A percentile compares a stretch with the other conserved stretches of the same genome.
These are phyloP conservation scores for Manihot esculenta DNA, from an alignment of 441 rosid genomes.

Conservation along the genomic window DNA sequence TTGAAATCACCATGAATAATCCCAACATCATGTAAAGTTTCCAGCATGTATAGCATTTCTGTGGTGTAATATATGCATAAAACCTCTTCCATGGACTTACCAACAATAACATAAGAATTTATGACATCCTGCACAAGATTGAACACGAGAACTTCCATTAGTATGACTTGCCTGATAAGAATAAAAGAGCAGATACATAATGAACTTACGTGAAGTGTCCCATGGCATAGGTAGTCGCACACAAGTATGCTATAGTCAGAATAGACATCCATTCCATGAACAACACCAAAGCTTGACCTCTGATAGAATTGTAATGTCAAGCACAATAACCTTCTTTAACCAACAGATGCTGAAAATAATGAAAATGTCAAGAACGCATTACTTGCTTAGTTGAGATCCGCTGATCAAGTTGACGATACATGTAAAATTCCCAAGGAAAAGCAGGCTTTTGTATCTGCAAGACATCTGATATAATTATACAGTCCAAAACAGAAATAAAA, in stretches of 20 bases:
- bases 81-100: slow-evolving; percentile 88
- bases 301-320: slow-evolving; percentile 33
- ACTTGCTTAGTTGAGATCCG: slow-evolving; percentile 66
- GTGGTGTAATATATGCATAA: slow-evolving; percentile 82
- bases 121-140: slow-evolving; percentile 70
- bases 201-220: slow-evolving; percentile 72
- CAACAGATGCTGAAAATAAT: slow-evolving; percentile 17
- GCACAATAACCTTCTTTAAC: slow-evolving; percentile 13
- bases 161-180: slow-evolving; percentile 13
- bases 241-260: slow-evolving; percentile 84
- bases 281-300: slow-evolving; percentile 87
- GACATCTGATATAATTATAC: slow-evolving; percentile 7
- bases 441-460: slow-evolving; percentile 89
- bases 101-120: slow-evolving; percentile 63
- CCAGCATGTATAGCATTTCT: slow-evolving; percentile 88
- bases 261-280: slow-evolving; percentile 63
- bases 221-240: slow-evolving; percentile 79
- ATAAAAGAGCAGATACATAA: slow-evolving; percentile 7
- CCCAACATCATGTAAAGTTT: slow-evolving; percentile 75
- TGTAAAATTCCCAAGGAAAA: slow-evolving; percentile 93
- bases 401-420: slow-evolving; percentile 87
- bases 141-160: slow-evolving; percentile 6
- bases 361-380: slow-evolving; percentile 25
- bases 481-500: not conserved
- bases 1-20: slow-evolving; percentile 96